Base-by-base conservation (phyloP, 1,284 basidiomycete species). In the Crepidotus sp. region DNA sequence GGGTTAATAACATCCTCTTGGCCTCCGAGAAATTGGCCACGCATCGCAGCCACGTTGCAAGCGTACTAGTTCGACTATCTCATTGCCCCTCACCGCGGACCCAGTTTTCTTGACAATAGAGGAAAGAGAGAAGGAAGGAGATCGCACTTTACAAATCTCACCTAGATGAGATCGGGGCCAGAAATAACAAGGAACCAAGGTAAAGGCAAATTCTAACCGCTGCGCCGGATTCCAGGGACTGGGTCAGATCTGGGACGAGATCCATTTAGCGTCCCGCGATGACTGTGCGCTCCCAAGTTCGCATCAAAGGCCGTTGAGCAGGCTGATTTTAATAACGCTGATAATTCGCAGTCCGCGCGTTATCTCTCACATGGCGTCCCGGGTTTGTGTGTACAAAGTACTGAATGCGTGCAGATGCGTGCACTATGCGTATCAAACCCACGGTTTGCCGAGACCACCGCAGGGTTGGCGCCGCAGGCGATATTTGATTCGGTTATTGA, bases 201-300 rank as follows among this genome's bases (percentile, higher is more conserved):
- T 8, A 41, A 41, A 49, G 39, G 7, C 48, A 49, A 49, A 49
- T 49, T 19, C 48, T 31, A 45, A 49, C 43, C 41, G 25, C 14
- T 1, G 37, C 24, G 36, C 48, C 42, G 32, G 13, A 22, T 42
- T 40, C 47, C 39, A 9, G 42, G 42, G 35, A 45, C 39, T 24
- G 32, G 30, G 9, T 27, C 25, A 18, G 37, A 48, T 48, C 40
- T 35, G 17, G 10, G 2, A 2, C 4, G 10, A 33, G 32, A 39
- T 43, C 33, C 9, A 6, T 7, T 4, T 36, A 26, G 35, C 35
- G 27, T 48, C 46, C 36, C 37, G 41, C 46, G 42, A 48, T 33
- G 36, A 43, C 27, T 6, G 18, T 5, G n/a, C 18, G 4, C n/a
- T 6, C 10, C n/a, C 24, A n/a, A 19, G 15, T 14, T 13, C 42